These are phyloP conservation scores for Lomentospora prolificans DNA, from an alignment of 2,329 filamentous ascomycete genomes.

Conservation along the genomic window DNA sequence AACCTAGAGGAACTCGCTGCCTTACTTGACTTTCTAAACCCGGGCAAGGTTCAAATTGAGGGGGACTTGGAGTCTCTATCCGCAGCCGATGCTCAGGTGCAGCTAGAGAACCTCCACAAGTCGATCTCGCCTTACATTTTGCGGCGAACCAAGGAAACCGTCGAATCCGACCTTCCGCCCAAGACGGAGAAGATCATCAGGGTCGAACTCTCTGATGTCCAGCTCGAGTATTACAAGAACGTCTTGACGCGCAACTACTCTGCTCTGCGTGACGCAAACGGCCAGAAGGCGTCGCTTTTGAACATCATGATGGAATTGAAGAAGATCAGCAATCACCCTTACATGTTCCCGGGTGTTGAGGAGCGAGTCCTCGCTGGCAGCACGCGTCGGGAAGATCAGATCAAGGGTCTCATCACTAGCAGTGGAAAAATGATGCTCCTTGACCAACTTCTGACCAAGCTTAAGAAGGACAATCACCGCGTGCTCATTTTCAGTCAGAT, in stretches of 20 bases:
- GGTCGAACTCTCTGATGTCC: slow-evolving; percentile 90
- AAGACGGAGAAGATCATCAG: slow-evolving; percentile 99
- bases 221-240: slow-evolving; percentile 98
- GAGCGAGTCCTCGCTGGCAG: slow-evolving; percentile 77
- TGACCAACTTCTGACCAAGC: slow-evolving; percentile 85
- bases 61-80: slow-evolving; percentile 76
- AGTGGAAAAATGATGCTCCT: slow-evolving; percentile 99
- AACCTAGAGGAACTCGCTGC: slow-evolving; percentile 88
- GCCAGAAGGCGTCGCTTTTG: slow-evolving; percentile 86
- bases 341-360: slow-evolving; percentile 94
- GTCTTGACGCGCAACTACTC: slow-evolving; percentile 95
- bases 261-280: slow-evolving; percentile 82
- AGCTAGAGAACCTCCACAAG: slow-evolving; percentile 75
- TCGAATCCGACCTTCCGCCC: slow-evolving; percentile 89
- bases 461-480: slow-evolving; percentile 87
- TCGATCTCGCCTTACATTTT: slow-evolving; percentile 91
- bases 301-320: slow-evolving; percentile 99
- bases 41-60: slow-evolving; percentile 84
- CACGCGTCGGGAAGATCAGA: slow-evolving; percentile 73
- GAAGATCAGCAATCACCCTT: slow-evolving; percentile 97
- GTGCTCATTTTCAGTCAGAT: slow-evolving; percentile 99
- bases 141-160: slow-evolving; percentile 91
- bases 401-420: slow-evolving; percentile 88
- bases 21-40: slow-evolving; percentile 91
- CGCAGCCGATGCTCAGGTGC: slow-evolving; percentile 72